Evolutionary conservation across 768 basidiomycete species (phyloP).

Genomic region (Nidula microcarpa): DNA sequence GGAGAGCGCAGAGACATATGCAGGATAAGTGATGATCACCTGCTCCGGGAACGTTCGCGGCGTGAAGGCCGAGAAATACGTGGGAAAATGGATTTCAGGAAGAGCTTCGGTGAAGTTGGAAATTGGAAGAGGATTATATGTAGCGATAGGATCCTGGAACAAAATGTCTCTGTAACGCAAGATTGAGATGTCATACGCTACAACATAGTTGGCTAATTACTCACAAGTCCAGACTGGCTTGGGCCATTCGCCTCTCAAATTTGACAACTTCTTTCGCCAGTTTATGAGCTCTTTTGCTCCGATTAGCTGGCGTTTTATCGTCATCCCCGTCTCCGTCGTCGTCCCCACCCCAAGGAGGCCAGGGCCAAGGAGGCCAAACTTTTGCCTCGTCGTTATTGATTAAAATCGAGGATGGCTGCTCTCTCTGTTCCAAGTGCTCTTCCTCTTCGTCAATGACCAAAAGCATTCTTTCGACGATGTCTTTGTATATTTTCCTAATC

Average conservation of each 20-base stretch:
- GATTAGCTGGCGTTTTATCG: conserved; percentile 45
- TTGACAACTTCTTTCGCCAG: conserved; percentile 69
- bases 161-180: conserved; percentile 50
- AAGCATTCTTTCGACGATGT: conserved; percentile 67
- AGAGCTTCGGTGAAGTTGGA: conserved; percentile 66
- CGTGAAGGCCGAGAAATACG: conserved; percentile 85
- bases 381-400: conserved; percentile 34
- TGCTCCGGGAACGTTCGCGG: conserved; percentile 72
- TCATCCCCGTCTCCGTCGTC: conserved; percentile 45
- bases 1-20: conserved; percentile 67
- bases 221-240: conserved; percentile 77
- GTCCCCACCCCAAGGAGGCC: conserved; percentile 81
- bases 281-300: conserved; percentile 50
- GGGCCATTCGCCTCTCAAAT: conserved; percentile 77
- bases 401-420: conserved; percentile 10
- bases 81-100: conserved; percentile 74
- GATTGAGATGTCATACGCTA: background rate
- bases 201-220: conserved; percentile 14
- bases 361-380: conserved; percentile 79
- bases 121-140: conserved; percentile 83
- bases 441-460: conserved; percentile 50
- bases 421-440: conserved; percentile 27
- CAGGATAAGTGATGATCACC: conserved; percentile 81
- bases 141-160: conserved; percentile 76
- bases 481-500: conserved; percentile 66